A percentile compares a stretch with the other conserved stretches of the same genome.
Conservation (phyloP, 176 grass and related monocot species). For the Carex parvula region DNA sequence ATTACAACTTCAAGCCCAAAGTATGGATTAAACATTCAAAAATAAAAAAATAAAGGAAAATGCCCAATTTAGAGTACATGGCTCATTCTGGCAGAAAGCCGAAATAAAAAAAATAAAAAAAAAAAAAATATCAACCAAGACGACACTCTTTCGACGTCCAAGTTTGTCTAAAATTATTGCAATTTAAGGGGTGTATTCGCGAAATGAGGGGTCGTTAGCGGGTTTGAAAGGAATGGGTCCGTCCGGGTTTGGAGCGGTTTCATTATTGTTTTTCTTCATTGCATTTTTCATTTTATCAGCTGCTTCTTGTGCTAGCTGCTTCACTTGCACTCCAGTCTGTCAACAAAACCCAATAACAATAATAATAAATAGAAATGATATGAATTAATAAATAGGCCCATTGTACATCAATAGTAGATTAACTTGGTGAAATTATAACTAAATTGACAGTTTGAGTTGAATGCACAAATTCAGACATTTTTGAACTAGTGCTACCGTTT, state of each 20-base stretch:
- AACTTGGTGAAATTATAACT: not conserved
- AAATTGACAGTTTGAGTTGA: not conserved
- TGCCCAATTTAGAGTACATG: not conserved
- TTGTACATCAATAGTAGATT: not conserved
- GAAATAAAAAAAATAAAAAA: too few species aligned
- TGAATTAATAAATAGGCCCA: not conserved
- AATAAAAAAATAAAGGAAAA: too few species aligned
- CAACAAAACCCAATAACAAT: not conserved
- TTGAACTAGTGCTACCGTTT: not conserved
- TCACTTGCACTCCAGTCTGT: conserved; percentile 29
- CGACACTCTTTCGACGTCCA: not conserved
- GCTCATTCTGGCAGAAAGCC: too few species aligned
- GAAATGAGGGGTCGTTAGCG: conserved; percentile 9
- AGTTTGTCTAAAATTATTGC: not conserved
- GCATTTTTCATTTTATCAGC: conserved; percentile 29
- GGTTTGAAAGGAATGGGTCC: not conserved
- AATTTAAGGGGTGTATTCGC: conserved; percentile 8
- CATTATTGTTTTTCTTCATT: not conserved
- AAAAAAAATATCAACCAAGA: not conserved
- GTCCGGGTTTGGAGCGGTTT: not conserved
- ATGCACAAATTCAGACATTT: not conserved
- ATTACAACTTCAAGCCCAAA: not conserved
- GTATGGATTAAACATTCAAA: not conserved
- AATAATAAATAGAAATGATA: not conserved
- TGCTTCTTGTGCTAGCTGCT: conserved; percentile 17